Evolutionary conservation across 176 grass and related monocot genomes (phyloP).

Genomic region (Hsuehochloa calcarea): DNA sequence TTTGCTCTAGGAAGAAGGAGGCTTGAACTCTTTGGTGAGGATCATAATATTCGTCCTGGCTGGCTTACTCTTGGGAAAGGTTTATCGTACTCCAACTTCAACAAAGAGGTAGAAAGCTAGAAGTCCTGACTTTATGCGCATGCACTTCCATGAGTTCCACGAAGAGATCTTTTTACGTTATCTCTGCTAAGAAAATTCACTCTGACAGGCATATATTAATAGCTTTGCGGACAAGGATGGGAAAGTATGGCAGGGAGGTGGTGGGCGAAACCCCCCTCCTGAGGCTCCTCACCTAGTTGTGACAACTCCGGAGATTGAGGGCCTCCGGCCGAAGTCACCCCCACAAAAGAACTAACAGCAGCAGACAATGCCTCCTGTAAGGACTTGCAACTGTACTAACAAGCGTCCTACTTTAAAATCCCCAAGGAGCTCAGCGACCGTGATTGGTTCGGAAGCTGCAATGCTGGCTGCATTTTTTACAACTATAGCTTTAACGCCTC

Average conservation of each 20-base stretch:
- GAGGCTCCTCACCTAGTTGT: constrained; percentile 81
- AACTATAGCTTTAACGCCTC: constrained; percentile 30
- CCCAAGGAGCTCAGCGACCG: constrained; percentile 8
- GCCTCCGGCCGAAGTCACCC: constrained; percentile 77
- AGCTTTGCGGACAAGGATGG: constrained; percentile 75
- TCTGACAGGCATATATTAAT: constrained; percentile 56
- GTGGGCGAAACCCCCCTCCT: constrained; percentile 87
- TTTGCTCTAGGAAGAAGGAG: constrained; percentile 91
- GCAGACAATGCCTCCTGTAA: constrained; percentile 8
- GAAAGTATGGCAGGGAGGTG: constrained; percentile 89
- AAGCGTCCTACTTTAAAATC: constrained; percentile 23
- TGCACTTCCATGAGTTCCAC: background rate
- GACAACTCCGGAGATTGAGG: constrained; percentile 90
- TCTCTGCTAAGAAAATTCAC: constrained; percentile 4
- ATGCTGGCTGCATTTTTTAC: constrained; percentile 18
- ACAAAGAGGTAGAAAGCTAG: constrained; percentile 67
- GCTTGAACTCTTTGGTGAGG: constrained; percentile 93
- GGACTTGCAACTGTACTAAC: constrained; percentile 14
- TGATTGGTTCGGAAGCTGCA: background rate
- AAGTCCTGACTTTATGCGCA: background rate
- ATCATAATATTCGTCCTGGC: constrained; percentile 87
- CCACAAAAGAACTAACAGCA: constrained; percentile 63
- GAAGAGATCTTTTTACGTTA: background rate
- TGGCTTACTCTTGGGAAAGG: constrained; percentile 93
- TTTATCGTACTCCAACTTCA: constrained; percentile 92